Evolutionary conservation across 441 rosid genomes (phyloP), one percentile per base, ranked within the genome.

Genomic region (California macrophylla): DNA sequence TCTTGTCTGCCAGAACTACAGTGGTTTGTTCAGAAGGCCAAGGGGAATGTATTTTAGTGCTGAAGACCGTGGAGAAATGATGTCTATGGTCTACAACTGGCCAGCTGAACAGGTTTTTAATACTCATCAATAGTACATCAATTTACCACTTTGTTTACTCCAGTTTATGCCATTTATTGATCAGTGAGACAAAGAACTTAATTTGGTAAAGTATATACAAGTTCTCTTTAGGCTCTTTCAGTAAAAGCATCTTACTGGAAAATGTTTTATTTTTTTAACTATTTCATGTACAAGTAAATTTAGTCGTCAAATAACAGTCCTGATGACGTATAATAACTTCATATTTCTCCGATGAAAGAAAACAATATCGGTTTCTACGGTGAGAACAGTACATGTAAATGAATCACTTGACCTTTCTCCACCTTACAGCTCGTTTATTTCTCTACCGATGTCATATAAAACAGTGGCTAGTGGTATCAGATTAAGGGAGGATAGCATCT

Each of bases 71-170:
- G 99, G 99, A 80, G 99, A 94, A 85, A 94, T 94, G 99, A 92
- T 92, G 98, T 92, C 99, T 65, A 92, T 94, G 99, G 97, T 94
- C 74, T 94, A 92, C 80, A 94, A 94, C 81, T 94, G 99, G 99
- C 98, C 99, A 18, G 91, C 98, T 73, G 99, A 92, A 67, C 99
- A 94, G 97, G 99, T 90, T 70, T 71, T 38, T 72, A 38, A 5
- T 25, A 54, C 40, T 75, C 38, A 25, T 69, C 62, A 4, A 30
- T 18, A 6, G 62, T 71, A 58, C 69, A 24, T 21, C 60, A 32
- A 45, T 29, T 52, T 75, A 20, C 21, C 62, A 54, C 50, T 54
- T 54, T 6, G 1, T 9, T 21, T 54, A 54, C 62, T 54, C 25
- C 15, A 54, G 25, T 54, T 54, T 21, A 54, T 54, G 25, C 9